Percentiles rank a stretch among this genome's conserved stretches.
Conservation (phyloP, 495 filamentous ascomycete species). For the Patellaria atrata region DNA sequence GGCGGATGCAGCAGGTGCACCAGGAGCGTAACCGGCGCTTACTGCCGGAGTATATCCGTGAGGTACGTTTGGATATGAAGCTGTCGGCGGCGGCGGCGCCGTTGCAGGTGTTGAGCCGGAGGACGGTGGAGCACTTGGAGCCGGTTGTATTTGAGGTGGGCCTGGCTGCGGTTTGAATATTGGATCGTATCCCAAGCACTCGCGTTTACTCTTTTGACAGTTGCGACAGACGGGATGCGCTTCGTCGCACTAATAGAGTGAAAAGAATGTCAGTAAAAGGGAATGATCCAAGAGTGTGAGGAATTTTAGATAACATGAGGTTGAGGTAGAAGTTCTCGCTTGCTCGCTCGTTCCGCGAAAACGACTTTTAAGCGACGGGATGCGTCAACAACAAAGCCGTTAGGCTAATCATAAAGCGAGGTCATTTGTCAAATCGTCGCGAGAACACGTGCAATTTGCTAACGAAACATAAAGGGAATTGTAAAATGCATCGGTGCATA, state of each 20-base stretch:
- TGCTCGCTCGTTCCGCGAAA: conserved; percentile 10
- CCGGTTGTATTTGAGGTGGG: conserved; percentile 66
- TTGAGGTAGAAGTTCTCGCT: conserved; percentile 20
- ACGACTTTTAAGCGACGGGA: too few relatives aligned
- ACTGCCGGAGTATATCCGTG: conserved; percentile 45
- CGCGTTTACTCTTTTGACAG: conserved; percentile 94
- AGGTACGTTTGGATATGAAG: conserved; percentile 32
- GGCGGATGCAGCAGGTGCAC: conserved; percentile 24
- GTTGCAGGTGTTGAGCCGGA: conserved; percentile 20
- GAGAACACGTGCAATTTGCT: conserved; percentile 3
- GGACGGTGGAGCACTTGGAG: conserved; percentile 34
- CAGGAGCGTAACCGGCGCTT: conserved; percentile 45
- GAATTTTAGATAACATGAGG: conserved; percentile 11
- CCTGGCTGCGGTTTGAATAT: conserved; percentile 85
- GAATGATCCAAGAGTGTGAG: conserved; percentile 7
- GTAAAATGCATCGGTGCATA: conserved; percentile 39
- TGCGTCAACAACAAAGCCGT: too few relatives aligned
- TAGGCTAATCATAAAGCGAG: too few relatives aligned
- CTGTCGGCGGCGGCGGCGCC: conserved; percentile 11
- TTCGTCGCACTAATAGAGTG: conserved; percentile 72
- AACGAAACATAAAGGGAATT: background rate
- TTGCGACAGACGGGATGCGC: conserved; percentile 88
- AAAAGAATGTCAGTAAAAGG: conserved; percentile 1
- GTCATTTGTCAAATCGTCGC: conserved; percentile 6
- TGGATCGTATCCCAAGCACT: conserved; percentile 94